Percentiles rank a stretch among this genome's conserved stretches.
These are phyloP conservation scores for Calonectria honghensis DNA, from an alignment of 2,329 filamentous ascomycete genomes.

Conservation along the genomic window DNA sequence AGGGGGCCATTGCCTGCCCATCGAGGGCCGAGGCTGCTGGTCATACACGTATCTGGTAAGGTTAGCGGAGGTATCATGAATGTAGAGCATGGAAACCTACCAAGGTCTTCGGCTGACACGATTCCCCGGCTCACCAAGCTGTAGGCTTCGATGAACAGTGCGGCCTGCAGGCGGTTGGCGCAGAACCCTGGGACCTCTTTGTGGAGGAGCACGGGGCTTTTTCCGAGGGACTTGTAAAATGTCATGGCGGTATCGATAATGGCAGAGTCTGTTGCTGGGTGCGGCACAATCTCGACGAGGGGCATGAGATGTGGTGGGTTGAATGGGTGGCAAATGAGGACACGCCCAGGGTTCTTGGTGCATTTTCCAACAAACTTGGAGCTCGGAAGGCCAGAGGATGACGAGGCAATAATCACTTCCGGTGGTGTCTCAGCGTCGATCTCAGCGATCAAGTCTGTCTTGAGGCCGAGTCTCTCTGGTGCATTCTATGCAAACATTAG, in stretches of 20 bases:
- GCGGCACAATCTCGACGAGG: conserved; percentile 5
- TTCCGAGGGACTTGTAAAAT: conserved; percentile 18
- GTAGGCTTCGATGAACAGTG: conserved; percentile 7
- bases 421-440: conserved; percentile 12
- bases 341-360: conserved; percentile 5
- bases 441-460: conserved; percentile 6
- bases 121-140: conserved; percentile 16
- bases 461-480: conserved; percentile 7
- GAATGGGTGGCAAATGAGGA: conserved; percentile 20
- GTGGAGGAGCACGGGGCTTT: conserved; percentile 1
- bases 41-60: background rate
- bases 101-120: conserved; percentile 12
- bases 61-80: background rate
- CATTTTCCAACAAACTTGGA: conserved; percentile 18
- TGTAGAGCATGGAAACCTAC: background rate
- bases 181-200: conserved; percentile 7
- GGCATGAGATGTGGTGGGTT: conserved; percentile 18
- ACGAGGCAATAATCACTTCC: conserved; percentile 14
- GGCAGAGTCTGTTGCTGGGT: background rate
- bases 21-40: conserved; percentile 17
- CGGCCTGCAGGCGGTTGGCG: conserved; percentile 11
- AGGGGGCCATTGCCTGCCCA: conserved; percentile 11
- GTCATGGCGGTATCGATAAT: background rate
- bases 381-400: background rate
- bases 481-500: background rate